Conservation (phyloP, 192 early-diverging fungal species). For the Blastocladiella britannica region DNA sequence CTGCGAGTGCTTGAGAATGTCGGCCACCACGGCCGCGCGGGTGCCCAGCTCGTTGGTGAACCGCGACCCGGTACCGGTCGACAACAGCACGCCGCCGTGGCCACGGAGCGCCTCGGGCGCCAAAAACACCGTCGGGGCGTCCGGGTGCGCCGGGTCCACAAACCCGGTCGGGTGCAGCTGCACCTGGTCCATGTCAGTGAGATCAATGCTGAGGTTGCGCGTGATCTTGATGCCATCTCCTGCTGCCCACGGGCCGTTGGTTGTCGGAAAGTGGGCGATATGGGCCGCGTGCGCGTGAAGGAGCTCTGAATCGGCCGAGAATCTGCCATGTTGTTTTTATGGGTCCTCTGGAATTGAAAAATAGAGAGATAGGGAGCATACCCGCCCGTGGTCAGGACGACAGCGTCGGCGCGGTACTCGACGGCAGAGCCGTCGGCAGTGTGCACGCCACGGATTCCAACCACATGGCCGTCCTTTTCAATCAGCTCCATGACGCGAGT, state of each 20-base stretch:
- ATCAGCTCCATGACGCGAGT: constrained; percentile 60
- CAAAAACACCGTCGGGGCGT: constrained; percentile 80
- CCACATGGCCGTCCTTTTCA: constrained; percentile 35
- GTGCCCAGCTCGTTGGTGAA: constrained; percentile 86
- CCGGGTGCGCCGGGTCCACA: constrained; percentile 69
- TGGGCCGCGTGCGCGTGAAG: not conserved
- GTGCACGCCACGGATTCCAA: constrained; percentile 45
- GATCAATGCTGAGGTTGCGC: constrained; percentile 51
- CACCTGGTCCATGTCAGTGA: constrained; percentile 86
- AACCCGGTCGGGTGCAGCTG: constrained; percentile 96
- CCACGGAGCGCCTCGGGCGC: constrained; percentile 92
- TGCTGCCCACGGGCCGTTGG: constrained; percentile 85
- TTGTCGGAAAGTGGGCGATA: constrained; percentile 44
- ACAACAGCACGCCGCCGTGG: constrained; percentile 66
- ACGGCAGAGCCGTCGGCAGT: constrained; percentile 22
- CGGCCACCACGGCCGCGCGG: constrained; percentile 77
- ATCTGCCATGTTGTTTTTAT: constrained; percentile 43
- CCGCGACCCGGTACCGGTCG: constrained; percentile 50
- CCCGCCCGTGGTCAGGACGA: constrained; percentile 85
- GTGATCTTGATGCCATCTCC: constrained; percentile 88
- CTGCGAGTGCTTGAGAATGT: constrained; percentile 40
- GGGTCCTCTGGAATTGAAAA: not conserved
- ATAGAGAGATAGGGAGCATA: constrained; percentile 75
- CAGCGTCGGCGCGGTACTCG: constrained; percentile 43
- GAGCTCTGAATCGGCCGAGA: constrained; percentile 37